Conservation (phyloP, 202 grass and related monocot genomes). For the Hordeum pubiflorum region DNA sequence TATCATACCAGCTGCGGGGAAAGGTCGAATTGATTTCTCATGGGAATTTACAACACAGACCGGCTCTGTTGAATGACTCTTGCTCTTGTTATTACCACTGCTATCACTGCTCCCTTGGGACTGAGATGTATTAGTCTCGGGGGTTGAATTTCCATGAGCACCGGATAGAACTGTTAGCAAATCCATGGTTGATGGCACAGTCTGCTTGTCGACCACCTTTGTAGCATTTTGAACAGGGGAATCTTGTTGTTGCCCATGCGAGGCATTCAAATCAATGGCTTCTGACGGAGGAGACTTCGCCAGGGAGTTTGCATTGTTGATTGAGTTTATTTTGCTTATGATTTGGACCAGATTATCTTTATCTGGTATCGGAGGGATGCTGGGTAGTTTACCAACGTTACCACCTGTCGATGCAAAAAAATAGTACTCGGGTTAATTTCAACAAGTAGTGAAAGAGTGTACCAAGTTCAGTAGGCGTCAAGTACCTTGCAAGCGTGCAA, state of each 20-base stretch:
- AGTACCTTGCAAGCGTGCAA: conserved; percentile 75
- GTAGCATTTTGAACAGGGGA: conserved; percentile 40
- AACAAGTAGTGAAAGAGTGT: background rate
- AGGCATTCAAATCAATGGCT: conserved; percentile 72
- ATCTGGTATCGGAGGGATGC: conserved; percentile 49
- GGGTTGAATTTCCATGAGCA: conserved; percentile 46
- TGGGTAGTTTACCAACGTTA: conserved; percentile 45
- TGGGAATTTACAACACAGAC: conserved; percentile 46
- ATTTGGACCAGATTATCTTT: conserved; percentile 70
- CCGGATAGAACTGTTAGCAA: conserved; percentile 64
- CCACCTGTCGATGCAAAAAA: conserved; percentile 38
- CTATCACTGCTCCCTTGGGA: conserved; percentile 90
- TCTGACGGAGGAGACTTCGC: conserved; percentile 50
- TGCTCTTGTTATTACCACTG: conserved; percentile 87
- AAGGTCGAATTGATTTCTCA: conserved; percentile 29
- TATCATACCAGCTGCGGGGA: conserved; percentile 20
- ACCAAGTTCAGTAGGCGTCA: background rate
- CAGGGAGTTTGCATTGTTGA: conserved; percentile 39
- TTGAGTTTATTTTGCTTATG: conserved; percentile 75
- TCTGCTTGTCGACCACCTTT: conserved; percentile 31
- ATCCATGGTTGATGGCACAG: conserved; percentile 61
- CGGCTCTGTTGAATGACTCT: conserved; percentile 53
- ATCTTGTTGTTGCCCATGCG: conserved; percentile 47
- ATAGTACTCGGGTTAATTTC: background rate
- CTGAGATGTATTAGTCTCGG: conserved; percentile 51